A percentile compares a stretch with the other conserved stretches of the same genome.
Evolutionary conservation across 2,329 filamentous ascomycete genomes (phyloP).

Genomic region (Colletotrichum camelliae): DNA sequence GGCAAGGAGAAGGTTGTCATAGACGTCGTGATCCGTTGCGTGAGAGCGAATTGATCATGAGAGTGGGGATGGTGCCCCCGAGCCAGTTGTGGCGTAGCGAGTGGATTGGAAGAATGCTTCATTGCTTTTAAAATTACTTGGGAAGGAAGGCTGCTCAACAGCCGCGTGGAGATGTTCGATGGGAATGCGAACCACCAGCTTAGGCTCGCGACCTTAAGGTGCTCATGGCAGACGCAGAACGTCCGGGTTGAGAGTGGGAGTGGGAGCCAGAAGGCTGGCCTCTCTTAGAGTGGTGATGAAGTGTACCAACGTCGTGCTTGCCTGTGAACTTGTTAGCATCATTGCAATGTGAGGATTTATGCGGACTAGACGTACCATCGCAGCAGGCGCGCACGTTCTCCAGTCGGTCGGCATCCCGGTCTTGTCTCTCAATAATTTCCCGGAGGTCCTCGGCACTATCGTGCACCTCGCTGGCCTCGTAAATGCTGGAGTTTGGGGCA

Average conservation of each 20-base stretch:
- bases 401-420: conserved; percentile 77
- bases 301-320: conserved; percentile 74
- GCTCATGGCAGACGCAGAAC: conserved; percentile 38
- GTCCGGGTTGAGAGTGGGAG: conserved; percentile 39
- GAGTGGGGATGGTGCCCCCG: conserved; percentile 6
- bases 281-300: conserved; percentile 54
- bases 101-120: conserved; percentile 15
- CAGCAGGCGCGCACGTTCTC: conserved; percentile 98
- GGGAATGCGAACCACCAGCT: background rate
- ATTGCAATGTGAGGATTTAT: background rate
- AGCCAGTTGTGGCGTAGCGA: conserved; percentile 11
- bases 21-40: conserved; percentile 25
- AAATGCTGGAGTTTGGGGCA: conserved; percentile 53
- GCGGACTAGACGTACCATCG: conserved; percentile 74
- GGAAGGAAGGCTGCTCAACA: conserved; percentile 5
- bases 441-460: conserved; percentile 86
- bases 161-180: conserved; percentile 3
- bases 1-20: conserved; percentile 22
- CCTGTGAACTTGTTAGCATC: conserved; percentile 48
- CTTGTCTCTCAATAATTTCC: conserved; percentile 78
- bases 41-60: conserved; percentile 22
- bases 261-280: conserved; percentile 41
- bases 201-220: conserved; percentile 41
- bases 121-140: conserved; percentile 8
- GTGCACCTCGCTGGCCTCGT: conserved; percentile 67